Evolutionary conservation across 345 rosid genomes (phyloP), one percentile per base, ranked within the genome.

Genomic region (Bruguiera gymnorhiza): DNA sequence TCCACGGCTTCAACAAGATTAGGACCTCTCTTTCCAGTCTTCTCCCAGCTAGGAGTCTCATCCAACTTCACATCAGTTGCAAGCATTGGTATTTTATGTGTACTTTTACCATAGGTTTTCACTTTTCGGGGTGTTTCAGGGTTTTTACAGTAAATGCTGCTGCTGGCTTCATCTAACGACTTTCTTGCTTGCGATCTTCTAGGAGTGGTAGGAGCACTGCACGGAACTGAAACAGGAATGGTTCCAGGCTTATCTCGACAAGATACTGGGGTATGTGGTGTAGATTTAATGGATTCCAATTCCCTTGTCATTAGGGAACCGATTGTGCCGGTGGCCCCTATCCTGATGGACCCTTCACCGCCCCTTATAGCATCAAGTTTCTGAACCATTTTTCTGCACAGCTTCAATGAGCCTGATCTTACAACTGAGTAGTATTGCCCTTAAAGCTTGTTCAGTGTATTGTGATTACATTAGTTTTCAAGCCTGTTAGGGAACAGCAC

Each of bases 241-340:
- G 84, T 76, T 56, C 73, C 76, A 67, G 86, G 81, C 69, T 78
- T 86, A 34, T 62, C 75, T 57, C 71, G 79, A 32, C 60, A 53
- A 31, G 87, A 69, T 29, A 63, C 74, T 31, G 86, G 83, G 9
- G 83, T 73, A 55, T 81, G 77, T 6, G 88, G 84, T 2, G 83
- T 76, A 62, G 93, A 30, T 63, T 83, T 85, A 31, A 79, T 62
- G 54, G 85, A 80, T 75, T 92, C 93, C 72, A 95, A 73, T 82
- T 95, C 99, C 74, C 83, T 86, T 15, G 91, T 84, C 88, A 95
- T 90, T 66, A 95, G 80, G 72, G 92, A 75, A 69, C 92, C 74
- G 37, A 95, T 85, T 48, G 93, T 90, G 68, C 99, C 97, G 1
- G 88, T 92, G 3, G 97, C 80, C 62, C 99, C 99, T 23, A 95